These are phyloP conservation scores for Exophiala sp. DNA, from an alignment of 2,329 filamentous ascomycete genomes.

Conservation along the genomic window DNA sequence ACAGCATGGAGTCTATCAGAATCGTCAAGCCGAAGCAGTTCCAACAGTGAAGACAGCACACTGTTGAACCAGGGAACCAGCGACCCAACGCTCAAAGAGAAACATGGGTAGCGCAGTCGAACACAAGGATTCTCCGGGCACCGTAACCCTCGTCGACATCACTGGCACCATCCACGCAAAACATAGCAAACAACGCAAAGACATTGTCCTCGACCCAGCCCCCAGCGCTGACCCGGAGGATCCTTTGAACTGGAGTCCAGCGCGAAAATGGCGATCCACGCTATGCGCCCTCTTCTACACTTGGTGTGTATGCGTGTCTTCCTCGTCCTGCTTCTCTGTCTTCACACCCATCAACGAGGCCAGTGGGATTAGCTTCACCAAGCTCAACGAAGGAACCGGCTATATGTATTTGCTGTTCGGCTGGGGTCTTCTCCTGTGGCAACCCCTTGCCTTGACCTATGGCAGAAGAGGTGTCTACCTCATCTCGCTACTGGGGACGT, in stretches of 20 bases:
- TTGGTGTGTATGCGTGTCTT: conserved; percentile 31
- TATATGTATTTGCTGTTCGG: conserved; percentile 41
- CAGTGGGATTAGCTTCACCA: conserved; percentile 40
- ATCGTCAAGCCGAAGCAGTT: too few relatives aligned
- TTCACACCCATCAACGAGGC: conserved; percentile 38
- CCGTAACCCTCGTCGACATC: conserved; percentile 35
- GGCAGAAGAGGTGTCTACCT: conserved; percentile 31
- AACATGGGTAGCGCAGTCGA: too few relatives aligned
- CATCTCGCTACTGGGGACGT: conserved; percentile 30
- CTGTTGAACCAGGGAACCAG: too few relatives aligned
- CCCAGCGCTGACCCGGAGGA: conserved; percentile 39
- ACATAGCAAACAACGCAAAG: conserved; percentile 20
- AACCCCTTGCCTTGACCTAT: conserved; percentile 45
- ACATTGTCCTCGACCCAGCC: conserved; percentile 33
- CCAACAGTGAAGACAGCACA: too few relatives aligned
- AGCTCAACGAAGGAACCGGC: conserved; percentile 47
- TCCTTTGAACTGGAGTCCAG: conserved; percentile 35
- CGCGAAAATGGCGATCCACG: conserved; percentile 33
- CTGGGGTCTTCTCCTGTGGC: conserved; percentile 47
- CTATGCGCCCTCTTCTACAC: conserved; percentile 35
- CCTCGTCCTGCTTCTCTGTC: conserved; percentile 32
- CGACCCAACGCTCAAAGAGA: too few relatives aligned
- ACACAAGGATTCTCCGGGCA: conserved; percentile 29
- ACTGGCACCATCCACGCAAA: conserved; percentile 21
- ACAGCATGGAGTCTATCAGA: too few relatives aligned